Evolutionary conservation across 2,329 filamentous ascomycete genomes (phyloP).

Genomic region (Aspergillus ibericus): DNA sequence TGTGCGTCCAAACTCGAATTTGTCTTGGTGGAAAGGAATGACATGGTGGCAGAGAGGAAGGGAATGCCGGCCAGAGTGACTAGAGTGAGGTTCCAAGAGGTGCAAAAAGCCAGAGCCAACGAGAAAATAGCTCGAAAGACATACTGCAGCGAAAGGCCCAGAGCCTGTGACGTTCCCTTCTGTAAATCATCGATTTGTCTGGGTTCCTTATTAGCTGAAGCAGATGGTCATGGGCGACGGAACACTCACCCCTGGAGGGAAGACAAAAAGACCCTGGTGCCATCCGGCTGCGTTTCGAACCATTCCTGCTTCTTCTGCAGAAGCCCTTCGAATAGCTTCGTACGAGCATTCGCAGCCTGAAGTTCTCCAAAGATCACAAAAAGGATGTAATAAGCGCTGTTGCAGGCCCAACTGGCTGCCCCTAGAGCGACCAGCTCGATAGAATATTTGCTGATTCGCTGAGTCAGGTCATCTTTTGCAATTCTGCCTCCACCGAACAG

Average conservation of each 20-base stretch:
- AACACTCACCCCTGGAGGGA: constrained; percentile 68
- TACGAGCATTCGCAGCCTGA: constrained; percentile 68
- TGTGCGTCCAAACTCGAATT: constrained; percentile 69
- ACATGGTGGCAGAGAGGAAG: constrained; percentile 62
- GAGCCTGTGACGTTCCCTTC: constrained; percentile 72
- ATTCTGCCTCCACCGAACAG: constrained; percentile 61
- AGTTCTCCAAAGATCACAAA: constrained; percentile 82
- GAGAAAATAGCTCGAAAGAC: constrained; percentile 65
- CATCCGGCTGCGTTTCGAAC: constrained; percentile 74
- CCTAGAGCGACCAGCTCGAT: constrained; percentile 65
- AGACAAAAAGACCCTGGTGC: constrained; percentile 69
- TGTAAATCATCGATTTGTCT: constrained; percentile 85
- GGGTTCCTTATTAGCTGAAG: neutral
- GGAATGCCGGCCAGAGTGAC: constrained; percentile 75
- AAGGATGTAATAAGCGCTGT: constrained; percentile 64
- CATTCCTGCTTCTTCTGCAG: constrained; percentile 74
- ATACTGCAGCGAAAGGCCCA: constrained; percentile 69
- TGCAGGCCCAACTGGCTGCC: constrained; percentile 64
- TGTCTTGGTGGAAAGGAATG: constrained; percentile 60
- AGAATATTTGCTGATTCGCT: constrained; percentile 60
- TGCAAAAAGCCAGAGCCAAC: constrained; percentile 70
- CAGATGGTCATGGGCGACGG: neutral
- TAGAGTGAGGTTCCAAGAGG: constrained; percentile 80
- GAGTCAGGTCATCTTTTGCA: constrained; percentile 53
- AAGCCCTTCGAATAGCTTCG: constrained; percentile 65